A percentile compares a stretch with the other conserved stretches of the same genome.
Conservation (phyloP, 306 rosid genomes). For the Fragaria iinumae region DNA sequence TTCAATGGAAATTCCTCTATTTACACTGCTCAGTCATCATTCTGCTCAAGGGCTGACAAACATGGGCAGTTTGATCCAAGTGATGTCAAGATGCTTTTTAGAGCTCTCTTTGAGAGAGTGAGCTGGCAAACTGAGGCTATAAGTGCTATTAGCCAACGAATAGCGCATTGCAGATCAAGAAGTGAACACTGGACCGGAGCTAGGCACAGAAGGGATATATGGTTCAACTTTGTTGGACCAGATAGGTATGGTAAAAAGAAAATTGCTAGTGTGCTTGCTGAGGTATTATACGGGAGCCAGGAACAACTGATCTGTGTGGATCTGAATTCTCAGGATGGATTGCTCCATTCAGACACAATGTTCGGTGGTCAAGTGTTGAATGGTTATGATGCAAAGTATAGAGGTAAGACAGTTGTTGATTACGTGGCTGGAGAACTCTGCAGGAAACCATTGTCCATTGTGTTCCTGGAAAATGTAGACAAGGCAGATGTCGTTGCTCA, state of each 20-base stretch:
- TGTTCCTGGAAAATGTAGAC: conserved; percentile 80
- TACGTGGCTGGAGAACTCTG: conserved; percentile 61
- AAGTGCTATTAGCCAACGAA: conserved; percentile 47
- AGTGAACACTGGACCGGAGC: conserved; percentile 36
- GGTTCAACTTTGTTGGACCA: conserved; percentile 85
- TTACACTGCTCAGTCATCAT: conserved; percentile 47
- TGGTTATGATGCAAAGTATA: conserved; percentile 54
- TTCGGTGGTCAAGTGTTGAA: conserved; percentile 31
- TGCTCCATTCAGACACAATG: conserved; percentile 15
- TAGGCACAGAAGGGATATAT: conserved; percentile 48
- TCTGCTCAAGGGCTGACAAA: conserved; percentile 54
- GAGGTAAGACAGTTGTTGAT: conserved; percentile 86
- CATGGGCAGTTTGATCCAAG: conserved; percentile 46
- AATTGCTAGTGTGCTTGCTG: conserved; percentile 64
- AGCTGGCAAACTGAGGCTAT: conserved; percentile 80
- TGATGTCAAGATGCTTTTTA: conserved; percentile 57
- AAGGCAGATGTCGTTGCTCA: conserved; percentile 68
- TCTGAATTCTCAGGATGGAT: conserved; percentile 47
- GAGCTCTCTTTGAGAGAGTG: conserved; percentile 61
- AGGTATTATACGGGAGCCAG: conserved; percentile 59
- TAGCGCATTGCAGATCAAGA: conserved; percentile 42
- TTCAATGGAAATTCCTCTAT: conserved; percentile 42
- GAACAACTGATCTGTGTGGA: conserved; percentile 58
- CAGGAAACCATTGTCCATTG: conserved; percentile 68
- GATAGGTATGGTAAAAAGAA: conserved; percentile 73